These are phyloP conservation scores for Funneliformis mosseae DNA, from an alignment of 192 early-diverging fungal genomes.

Conservation along the genomic window DNA sequence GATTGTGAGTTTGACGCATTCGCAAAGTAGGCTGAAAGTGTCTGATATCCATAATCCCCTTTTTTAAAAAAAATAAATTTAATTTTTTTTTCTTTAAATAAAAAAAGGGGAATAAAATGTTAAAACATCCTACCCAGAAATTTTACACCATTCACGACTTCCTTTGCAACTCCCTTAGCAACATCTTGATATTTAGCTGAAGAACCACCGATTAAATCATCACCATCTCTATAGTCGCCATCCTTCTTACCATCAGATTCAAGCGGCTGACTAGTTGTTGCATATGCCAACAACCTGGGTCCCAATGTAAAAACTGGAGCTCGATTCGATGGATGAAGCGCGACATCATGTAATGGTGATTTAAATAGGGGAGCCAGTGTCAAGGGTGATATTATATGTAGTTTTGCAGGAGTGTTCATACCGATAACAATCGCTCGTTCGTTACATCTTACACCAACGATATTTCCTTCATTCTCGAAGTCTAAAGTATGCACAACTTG, in stretches of 20 bases:
- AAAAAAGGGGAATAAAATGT: background rate
- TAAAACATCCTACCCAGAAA: constrained; percentile 54
- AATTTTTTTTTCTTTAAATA: background rate
- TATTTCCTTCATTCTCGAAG: constrained; percentile 46
- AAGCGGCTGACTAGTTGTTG: constrained; percentile 53
- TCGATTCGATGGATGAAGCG: constrained; percentile 36
- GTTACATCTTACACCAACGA: constrained; percentile 57
- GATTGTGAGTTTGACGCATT: constrained; percentile 32
- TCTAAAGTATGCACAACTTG: constrained; percentile 51
- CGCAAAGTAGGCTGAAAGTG: constrained; percentile 59
- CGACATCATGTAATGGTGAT: constrained; percentile 55
- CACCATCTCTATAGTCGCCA: constrained; percentile 24
- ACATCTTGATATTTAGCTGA: constrained; percentile 56
- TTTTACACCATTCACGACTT: constrained; percentile 77
- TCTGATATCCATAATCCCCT: constrained; percentile 66
- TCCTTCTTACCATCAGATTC: constrained; percentile 44
- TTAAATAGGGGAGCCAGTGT: constrained; percentile 45
- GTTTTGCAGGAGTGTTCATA: constrained; percentile 34
- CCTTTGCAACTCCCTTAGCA: constrained; percentile 72
- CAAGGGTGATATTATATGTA: constrained; percentile 55
- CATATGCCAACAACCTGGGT: constrained; percentile 69
- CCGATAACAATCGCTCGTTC: constrained; percentile 59
- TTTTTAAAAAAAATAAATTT: background rate
- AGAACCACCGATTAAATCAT: constrained; percentile 48
- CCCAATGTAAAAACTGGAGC: constrained; percentile 65